phyloP scores from a whole-genome alignment of 1,284 basidiomycete genomes.

The Irpex sp. region DNA sequence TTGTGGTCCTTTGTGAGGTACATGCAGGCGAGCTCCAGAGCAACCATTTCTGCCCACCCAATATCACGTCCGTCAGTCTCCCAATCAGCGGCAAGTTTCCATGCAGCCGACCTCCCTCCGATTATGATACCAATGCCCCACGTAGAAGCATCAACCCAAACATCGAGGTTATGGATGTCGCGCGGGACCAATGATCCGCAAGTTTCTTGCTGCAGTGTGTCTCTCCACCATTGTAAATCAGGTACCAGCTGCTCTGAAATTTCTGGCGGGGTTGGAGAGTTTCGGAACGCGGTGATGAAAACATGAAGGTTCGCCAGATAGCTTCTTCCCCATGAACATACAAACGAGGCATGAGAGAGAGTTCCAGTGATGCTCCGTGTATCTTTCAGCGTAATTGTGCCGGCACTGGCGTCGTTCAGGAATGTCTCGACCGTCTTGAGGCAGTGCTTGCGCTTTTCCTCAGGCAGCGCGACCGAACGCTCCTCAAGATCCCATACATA shows the following conservation, averaged over 20 bases:
- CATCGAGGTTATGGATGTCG: slow-evolving; percentile 17
- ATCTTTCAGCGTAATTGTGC: slow-evolving; percentile 15
- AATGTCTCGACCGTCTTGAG: background rate
- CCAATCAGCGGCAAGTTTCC: slow-evolving; percentile 28
- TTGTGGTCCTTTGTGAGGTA: slow-evolving; percentile 2
- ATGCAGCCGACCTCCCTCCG: slow-evolving; percentile 26
- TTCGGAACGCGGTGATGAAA: too few relatives aligned
- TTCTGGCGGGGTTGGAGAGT: too few relatives aligned
- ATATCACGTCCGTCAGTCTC: slow-evolving; percentile 26
- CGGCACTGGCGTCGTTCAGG: slow-evolving; percentile 21
- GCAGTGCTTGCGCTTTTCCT: slow-evolving; percentile 7
- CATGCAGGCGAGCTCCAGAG: slow-evolving; percentile 28
- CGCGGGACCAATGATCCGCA: slow-evolving; percentile 15
- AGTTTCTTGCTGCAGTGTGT: slow-evolving; percentile 4
- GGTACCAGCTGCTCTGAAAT: slow-evolving; percentile 9
- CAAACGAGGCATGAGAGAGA: slow-evolving; percentile 32
- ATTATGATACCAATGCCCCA: slow-evolving; percentile 36
- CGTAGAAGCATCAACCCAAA: slow-evolving; percentile 31
- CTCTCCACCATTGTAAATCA: slow-evolving; percentile 33
- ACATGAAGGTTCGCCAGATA: too few relatives aligned
- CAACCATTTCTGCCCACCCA: slow-evolving; percentile 39
- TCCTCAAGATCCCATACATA: slow-evolving; percentile 14
- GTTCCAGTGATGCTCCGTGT: slow-evolving; percentile 26
- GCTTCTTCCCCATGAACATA: slow-evolving; percentile 14
- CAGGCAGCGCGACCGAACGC: slow-evolving; percentile 3